Percentiles rank a stretch among this genome's conserved stretches.
Conservation (phyloP, 768 basidiomycete genomes). For the Leccinum boreale region DNA sequence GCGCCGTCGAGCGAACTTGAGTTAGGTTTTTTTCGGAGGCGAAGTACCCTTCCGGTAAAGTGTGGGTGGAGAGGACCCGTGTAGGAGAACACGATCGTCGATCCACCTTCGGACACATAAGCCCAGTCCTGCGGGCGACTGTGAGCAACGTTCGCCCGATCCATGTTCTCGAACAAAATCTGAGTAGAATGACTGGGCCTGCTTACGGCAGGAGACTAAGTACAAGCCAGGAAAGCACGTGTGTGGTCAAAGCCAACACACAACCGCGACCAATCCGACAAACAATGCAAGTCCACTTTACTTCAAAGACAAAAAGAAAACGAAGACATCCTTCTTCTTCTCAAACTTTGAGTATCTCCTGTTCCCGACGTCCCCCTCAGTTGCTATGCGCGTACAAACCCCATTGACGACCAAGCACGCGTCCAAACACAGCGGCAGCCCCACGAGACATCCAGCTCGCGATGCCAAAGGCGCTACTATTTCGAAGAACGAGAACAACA, state of each 20-base stretch:
- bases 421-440: background rate
- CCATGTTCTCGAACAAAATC: conserved; percentile 7
- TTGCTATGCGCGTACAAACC: conserved; percentile 18
- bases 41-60: conserved; percentile 67
- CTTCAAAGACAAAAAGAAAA: background rate
- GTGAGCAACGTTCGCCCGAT: conserved; percentile 15
- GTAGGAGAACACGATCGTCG: conserved; percentile 87
- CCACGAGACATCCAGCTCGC: conserved; percentile 15
- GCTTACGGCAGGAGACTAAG: no score
- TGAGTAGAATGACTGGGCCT: background rate
- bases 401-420: conserved; percentile 6
- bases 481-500: conserved; percentile 6
- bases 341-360: background rate
- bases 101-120: conserved; percentile 92
- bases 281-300: conserved; percentile 17
- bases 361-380: background rate
- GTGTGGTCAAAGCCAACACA: background rate
- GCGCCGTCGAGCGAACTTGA: conserved; percentile 15
- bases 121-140: conserved; percentile 59
- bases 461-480: background rate
- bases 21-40: conserved; percentile 61
- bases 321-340: background rate
- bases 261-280: conserved; percentile 5
- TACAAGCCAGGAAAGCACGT: no score
- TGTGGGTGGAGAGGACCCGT: conserved; percentile 47